Evolutionary conservation across 345 rosid genomes (phyloP), one percentile per base, ranked within the genome.

Genomic region (Erodium maritimum): DNA sequence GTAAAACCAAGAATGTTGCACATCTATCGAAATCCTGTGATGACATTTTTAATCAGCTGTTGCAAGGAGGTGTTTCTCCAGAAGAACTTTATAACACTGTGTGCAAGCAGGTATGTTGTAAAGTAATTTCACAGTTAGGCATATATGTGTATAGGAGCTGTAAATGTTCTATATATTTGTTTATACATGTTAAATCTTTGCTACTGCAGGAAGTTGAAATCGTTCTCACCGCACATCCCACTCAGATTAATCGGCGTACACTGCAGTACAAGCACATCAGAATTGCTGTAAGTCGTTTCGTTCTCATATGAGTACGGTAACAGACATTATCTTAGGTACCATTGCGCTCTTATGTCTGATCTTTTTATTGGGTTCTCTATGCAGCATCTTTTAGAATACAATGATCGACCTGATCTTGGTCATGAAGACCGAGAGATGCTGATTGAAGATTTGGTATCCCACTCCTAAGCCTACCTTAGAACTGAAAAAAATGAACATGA

Each of bases 191-290:
- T 25, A 7, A 7, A 25, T 25, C 7, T 7, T 62, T 65, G 56
- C 65, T 52, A 18, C 37, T 69, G 69, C 82, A 91, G 90, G 98
- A 81, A 74, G 90, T 91, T 37, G 98, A 91, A 76, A 88, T 91
- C 64, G 98, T 91, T 72, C 96, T 91, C 53, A 91, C 96, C 58
- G 98, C 98, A 51, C 98, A 91, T 72, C 98, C 98, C 53, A 91
- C 98, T 70, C 98, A 91, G 79, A 91, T 91, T 64, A 84, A 84
- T 62, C 88, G 98, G 3, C 80, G 98, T 56, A 91, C 98, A 65
- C 79, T 88, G 75, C 98, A 91, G 60, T 88, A 91, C 74, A 91
- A 88, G 68, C 98, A 91, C 83, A 64, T 88, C 22, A 88, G 95
- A 73, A 83, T 91, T 67, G 90, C 95, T 59, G 96, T 88, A 79